Evolutionary conservation across 2,329 filamentous ascomycete genomes (phyloP).

Genomic region (Eutypa lata): DNA sequence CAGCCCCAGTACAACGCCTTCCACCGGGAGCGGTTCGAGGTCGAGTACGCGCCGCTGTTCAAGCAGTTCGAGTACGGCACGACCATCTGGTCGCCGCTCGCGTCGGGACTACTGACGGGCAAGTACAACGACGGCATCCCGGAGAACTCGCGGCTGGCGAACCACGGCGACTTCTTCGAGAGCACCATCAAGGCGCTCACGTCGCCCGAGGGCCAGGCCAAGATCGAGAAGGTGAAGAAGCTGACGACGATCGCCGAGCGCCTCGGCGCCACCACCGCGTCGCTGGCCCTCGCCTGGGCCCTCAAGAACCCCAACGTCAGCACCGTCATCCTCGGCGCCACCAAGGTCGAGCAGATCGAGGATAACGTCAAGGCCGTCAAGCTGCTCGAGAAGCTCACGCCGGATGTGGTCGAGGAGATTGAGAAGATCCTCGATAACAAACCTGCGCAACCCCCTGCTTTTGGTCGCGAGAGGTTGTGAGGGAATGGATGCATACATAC

Average conservation of each 20-base stretch:
- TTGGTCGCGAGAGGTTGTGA: slow-evolving; percentile 12
- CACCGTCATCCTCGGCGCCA: slow-evolving; percentile 51
- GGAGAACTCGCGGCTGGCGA: slow-evolving; percentile 58
- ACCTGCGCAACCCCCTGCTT: slow-evolving; percentile 9
- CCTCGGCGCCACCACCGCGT: slow-evolving; percentile 50
- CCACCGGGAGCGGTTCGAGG: slow-evolving; percentile 59
- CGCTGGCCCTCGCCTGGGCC: slow-evolving; percentile 52
- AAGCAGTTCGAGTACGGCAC: slow-evolving; percentile 56
- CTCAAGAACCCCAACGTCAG: slow-evolving; percentile 53
- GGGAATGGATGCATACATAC: no score
- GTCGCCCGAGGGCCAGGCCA: slow-evolving; percentile 53
- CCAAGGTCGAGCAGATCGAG: slow-evolving; percentile 47
- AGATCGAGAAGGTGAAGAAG: slow-evolving; percentile 42
- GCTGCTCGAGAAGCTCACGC: slow-evolving; percentile 45
- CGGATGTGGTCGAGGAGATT: slow-evolving; percentile 49
- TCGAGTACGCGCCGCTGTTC: slow-evolving; percentile 57
- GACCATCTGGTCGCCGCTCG: slow-evolving; percentile 45
- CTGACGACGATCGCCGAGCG: slow-evolving; percentile 53
- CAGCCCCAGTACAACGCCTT: slow-evolving; percentile 60
- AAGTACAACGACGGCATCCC: slow-evolving; percentile 65
- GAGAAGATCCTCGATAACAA: slow-evolving; percentile 39
- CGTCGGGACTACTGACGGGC: slow-evolving; percentile 55
- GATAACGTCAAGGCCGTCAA: slow-evolving; percentile 48
- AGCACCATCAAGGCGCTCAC: slow-evolving; percentile 60
- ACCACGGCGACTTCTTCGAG: slow-evolving; percentile 59